Base-by-base conservation (phyloP, 208 protist genomes). In the Trypanosoma vivax region DNA sequence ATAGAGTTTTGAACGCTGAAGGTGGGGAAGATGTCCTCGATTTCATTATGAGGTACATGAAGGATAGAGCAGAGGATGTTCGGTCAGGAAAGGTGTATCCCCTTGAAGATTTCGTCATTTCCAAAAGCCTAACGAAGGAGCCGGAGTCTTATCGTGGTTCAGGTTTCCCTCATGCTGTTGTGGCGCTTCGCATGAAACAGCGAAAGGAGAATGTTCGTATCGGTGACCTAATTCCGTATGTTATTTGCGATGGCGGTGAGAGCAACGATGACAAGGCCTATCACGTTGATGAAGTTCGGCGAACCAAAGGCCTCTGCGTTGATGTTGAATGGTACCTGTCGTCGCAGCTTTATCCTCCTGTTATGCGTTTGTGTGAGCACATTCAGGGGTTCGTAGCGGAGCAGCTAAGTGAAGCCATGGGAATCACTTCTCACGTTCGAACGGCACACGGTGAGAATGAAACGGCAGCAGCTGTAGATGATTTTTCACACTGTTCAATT, bases 41-140 rank as follows among this genome's bases (percentile, higher is more conserved):
- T 35, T 84, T 83, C 40, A 86, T 99, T 39, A 83, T 96, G 55
- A 73, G 73, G 9, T 98, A 97, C 65, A 81, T 99, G 56, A 71
- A 73, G 34, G 50, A 78, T 14, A 69, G 97, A 25, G 73, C 67
- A 10, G 65, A 86, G 24, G 49, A 89, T 28, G 83, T 97, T 28
- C 82, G 89, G 21, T 55, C 59, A 0, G 70, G 77, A 42, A 56
- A 75, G 42, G 10, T 38, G 9, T 83, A 95, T 39, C 50, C 65
- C 9, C 77, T 99, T 14, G 79, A 95, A 14, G 81, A 97, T 45
- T 99, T 96, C 71, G 79, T 98, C 29, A 98, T 99, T 71, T 98
- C 91, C 23, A 99, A 99, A 76, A 86, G 84, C 27, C 74, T 99
- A 9, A 98, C 94, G 13, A 99, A 98, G 73, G 82, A 88, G 28